A percentile compares a stretch with the other conserved stretches of the same genome.
These are phyloP conservation scores for Populus simonii DNA, from an alignment of 345 rosid species.

Conservation along the genomic window DNA sequence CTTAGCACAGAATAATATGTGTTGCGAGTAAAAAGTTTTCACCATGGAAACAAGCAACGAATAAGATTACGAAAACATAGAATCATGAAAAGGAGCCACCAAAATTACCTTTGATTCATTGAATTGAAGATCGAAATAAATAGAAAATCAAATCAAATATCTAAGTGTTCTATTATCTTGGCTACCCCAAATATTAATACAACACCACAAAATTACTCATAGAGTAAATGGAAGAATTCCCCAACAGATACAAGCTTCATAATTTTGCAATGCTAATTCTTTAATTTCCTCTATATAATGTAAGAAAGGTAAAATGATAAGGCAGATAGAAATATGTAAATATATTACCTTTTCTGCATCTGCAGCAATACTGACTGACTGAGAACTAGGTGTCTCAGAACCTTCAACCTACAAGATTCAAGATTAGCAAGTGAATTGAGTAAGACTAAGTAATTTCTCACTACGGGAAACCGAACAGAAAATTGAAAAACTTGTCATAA, in stretches of 20 bases:
- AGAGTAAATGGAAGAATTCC: neutral
- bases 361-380: constrained; percentile 30
- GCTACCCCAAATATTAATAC: neutral
- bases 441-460: neutral
- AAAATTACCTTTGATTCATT: neutral
- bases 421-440: constrained; percentile 7
- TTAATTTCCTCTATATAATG: neutral
- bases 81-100: neutral
- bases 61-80: neutral
- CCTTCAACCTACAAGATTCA: constrained; percentile 31
- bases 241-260: neutral
- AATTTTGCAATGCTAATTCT: neutral
- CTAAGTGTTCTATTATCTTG: neutral
- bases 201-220: neutral
- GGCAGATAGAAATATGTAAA: neutral
- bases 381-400: constrained; percentile 39
- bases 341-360: constrained; percentile 52
- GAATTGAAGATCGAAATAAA: neutral
- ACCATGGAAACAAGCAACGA: neutral
- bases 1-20: neutral
- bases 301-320: neutral
- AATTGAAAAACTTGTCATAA: neutral
- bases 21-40: neutral
- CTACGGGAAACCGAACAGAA: neutral
- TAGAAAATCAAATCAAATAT: neutral